Base-by-base conservation (phyloP, 1,139 yeast genomes). In the Saccharomyces hybrid region DNA sequence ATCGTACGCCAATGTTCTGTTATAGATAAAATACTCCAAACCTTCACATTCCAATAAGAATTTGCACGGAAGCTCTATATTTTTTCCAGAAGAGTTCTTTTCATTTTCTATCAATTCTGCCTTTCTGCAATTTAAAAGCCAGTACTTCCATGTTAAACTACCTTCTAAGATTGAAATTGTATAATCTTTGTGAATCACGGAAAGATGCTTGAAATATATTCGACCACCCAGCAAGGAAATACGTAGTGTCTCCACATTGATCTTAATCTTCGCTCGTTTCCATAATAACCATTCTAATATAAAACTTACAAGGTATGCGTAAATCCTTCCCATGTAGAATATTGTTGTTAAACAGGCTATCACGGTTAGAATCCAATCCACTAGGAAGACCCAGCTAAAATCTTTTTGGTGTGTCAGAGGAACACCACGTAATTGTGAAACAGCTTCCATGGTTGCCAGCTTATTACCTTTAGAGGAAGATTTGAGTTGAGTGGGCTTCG, bases 141-240 rank as follows among this genome's bases (percentile, higher is more conserved):
- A 93, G 68, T 89, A 93, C 57, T 95, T 71, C 98, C 98, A 93
- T 0, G 96, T 88, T 32, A 93, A 67, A 60, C 82, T 81, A 3
- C 91, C 84, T 59, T 84, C 84, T 24, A 87, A 77, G 1, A 88
- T 76, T 6, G 89, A 79, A 1, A 88, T 68, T 2, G 96, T 82
- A 59, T 82, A 82, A 70, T 91, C 86, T 50, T 82, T 76, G 11
- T 89, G 86, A 9, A 86, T 79, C 24, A 88, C 75, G 1, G 88
- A 79, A 29, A 90, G 67, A 66, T 90, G 89, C 63, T 85, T 87
- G 65, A 90, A 81, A 67, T 87, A 82, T 2, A 93, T 56, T 38
- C 96, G 78, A 0, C 98, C 98, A 1, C 91, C 96, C 1, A 93
- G 72, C 4, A 87, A 76, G 2, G 96, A 86, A 3, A 91, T 61